phyloP scores from a whole-genome alignment of 192 early-diverging fungal species.

The Entomortierella lignicola region DNA sequence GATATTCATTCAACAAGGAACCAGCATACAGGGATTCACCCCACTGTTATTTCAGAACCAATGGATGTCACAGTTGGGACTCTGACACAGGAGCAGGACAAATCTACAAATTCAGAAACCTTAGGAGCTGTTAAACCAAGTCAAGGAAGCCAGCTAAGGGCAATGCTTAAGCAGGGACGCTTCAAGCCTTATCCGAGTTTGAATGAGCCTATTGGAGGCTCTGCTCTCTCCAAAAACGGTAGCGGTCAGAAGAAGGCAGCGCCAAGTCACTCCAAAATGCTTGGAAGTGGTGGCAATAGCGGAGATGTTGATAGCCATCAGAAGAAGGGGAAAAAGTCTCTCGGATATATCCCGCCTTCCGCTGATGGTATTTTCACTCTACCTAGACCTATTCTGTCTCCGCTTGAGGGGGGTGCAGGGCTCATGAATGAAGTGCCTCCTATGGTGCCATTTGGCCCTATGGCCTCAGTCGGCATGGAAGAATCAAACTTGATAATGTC shows the following conservation, averaged over 20 bases:
- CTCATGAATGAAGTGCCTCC: not conserved
- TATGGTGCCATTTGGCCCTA: not conserved
- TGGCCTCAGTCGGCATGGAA: not conserved
- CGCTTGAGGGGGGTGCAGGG: not conserved
- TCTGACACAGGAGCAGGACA: not conserved
- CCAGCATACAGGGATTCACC: no score
- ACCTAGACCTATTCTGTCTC: conserved; percentile 9
- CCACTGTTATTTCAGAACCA: not conserved
- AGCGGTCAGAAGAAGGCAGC: not conserved
- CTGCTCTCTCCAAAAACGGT: not conserved
- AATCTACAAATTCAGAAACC: not conserved
- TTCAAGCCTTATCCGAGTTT: conserved; percentile 12
- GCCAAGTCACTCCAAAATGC: not conserved
- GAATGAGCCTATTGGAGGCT: not conserved
- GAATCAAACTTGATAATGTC: conserved; percentile 8
- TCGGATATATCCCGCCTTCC: not conserved
- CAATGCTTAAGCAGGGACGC: conserved; percentile 4
- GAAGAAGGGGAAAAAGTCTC: not conserved
- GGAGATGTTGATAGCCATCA: not conserved
- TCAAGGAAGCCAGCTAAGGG: conserved; percentile 3
- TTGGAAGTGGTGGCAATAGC: no score
- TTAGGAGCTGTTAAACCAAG: not conserved
- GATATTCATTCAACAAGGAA: not conserved
- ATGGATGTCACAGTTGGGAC: not conserved
- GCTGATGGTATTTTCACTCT: conserved; percentile 2